Evolutionary conservation across 768 basidiomycete species (phyloP).

Genomic region (Suillus alpinus): DNA sequence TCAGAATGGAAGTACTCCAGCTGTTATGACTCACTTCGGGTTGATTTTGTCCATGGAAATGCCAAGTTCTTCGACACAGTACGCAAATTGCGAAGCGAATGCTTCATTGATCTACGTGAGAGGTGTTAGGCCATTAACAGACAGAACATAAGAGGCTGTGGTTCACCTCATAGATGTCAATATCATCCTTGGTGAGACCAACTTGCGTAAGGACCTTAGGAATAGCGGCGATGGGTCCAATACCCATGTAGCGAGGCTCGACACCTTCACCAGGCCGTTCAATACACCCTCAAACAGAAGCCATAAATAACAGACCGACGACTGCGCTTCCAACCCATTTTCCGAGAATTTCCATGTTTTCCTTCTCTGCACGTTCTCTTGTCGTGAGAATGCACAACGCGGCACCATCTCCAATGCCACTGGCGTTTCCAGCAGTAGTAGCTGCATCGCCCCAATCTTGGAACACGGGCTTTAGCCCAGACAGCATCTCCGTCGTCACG

Average conservation of each 20-base stretch:
- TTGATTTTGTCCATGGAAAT: conserved; percentile 83
- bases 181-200: conserved; percentile 66
- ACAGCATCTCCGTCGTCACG: conserved; percentile 74
- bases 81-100: conserved; percentile 92
- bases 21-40: conserved; percentile 55
- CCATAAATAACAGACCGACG: conserved; percentile 51
- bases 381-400: conserved; percentile 81
- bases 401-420: conserved; percentile 91
- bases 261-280: conserved; percentile 47
- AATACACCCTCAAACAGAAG: conserved; percentile 1
- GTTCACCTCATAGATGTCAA: conserved; percentile 72
- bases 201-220: conserved; percentile 61
- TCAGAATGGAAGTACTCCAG: conserved; percentile 2
- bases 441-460: conserved; percentile 68
- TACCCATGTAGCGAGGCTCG: conserved; percentile 76
- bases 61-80: conserved; percentile 79
- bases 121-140: conserved; percentile 1
- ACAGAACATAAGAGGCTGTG: not conserved
- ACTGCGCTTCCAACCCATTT: conserved; percentile 81
- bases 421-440: conserved; percentile 84
- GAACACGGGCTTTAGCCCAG: conserved; percentile 84
- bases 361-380: conserved; percentile 69
- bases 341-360: conserved; percentile 76
- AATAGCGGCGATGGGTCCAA: conserved; percentile 69
- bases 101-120: conserved; percentile 76